These are phyloP conservation scores for Polyplosphaeria fusca DNA, from an alignment of 495 filamentous ascomycete genomes.

Conservation along the genomic window DNA sequence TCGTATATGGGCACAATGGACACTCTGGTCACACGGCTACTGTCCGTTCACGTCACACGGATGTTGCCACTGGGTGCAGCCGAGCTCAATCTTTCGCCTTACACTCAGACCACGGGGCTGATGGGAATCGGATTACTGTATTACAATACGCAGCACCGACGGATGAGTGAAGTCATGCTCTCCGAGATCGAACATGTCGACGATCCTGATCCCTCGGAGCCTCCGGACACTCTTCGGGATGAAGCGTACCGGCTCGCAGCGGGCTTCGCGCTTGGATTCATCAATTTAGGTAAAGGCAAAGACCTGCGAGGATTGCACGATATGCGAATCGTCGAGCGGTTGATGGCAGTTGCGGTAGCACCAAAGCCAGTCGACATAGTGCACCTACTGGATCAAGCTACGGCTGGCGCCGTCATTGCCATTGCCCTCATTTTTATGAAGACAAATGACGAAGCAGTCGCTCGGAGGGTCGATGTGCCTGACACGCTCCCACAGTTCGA, in stretches of 20 bases:
- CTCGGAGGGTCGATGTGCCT: conserved; percentile 88
- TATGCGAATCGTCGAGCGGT: conserved; percentile 86
- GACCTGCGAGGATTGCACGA: conserved; percentile 87
- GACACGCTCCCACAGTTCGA: conserved; percentile 87
- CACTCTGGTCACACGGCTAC: conserved; percentile 82
- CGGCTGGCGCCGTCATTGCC: conserved; percentile 82
- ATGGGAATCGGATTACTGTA: conserved; percentile 97
- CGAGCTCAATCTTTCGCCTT: conserved; percentile 85
- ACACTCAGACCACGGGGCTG: conserved; percentile 94
- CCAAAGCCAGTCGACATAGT: conserved; percentile 84
- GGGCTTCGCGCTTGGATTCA: conserved; percentile 88
- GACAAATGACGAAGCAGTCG: conserved; percentile 82
- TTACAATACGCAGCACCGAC: conserved; percentile 89
- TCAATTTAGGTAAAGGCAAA: conserved; percentile 87
- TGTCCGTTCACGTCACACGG: conserved; percentile 95
- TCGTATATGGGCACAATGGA: conserved; percentile 97
- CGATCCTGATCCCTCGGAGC: conserved; percentile 61
- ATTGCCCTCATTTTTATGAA: conserved; percentile 98
- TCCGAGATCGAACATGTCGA: conserved; percentile 90
- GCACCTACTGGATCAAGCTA: conserved; percentile 88
- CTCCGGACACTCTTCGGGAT: conserved; percentile 71
- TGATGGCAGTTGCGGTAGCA: conserved; percentile 78
- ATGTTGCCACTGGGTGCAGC: conserved; percentile 89
- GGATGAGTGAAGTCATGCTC: conserved; percentile 98
- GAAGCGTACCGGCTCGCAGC: conserved; percentile 94